Evolutionary conservation across 2,329 filamentous ascomycete genomes (phyloP).

Genomic region (Chrysoporthe cubensis): DNA sequence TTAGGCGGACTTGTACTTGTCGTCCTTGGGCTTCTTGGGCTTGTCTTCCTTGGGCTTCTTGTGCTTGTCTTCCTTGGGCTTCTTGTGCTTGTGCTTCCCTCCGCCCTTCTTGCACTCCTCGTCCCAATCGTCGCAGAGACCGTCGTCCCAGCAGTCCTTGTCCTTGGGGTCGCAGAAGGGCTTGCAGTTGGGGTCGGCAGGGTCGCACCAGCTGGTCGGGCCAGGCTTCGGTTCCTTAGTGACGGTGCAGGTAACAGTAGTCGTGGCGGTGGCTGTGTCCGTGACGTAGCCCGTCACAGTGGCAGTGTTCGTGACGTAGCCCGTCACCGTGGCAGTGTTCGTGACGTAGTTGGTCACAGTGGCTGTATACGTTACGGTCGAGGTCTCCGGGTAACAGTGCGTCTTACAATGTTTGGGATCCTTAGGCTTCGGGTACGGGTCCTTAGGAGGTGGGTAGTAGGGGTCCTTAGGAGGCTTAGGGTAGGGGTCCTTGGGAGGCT

Average conservation of each 20-base stretch:
- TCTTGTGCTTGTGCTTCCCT: neutral
- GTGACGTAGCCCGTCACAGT: neutral
- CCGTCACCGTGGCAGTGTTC: neutral
- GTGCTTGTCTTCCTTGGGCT: neutral
- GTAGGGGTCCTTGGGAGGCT: neutral
- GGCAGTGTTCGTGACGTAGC: neutral
- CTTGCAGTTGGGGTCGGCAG: slow-evolving; percentile 6
- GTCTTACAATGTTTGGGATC: neutral
- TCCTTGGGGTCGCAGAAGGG: slow-evolving; percentile 3
- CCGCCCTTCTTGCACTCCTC: slow-evolving; percentile 11
- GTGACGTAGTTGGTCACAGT: neutral
- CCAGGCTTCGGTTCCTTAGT: neutral
- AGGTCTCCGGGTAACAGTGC: neutral
- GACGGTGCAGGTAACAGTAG: neutral
- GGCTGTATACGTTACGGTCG: no score
- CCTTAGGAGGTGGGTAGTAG: neutral
- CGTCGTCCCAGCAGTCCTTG: slow-evolving; percentile 5
- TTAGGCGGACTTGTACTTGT: neutral
- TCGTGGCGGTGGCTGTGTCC: no score
- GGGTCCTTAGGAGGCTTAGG: neutral
- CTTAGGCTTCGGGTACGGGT: neutral
- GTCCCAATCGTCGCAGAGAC: slow-evolving; percentile 2
- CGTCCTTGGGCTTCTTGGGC: neutral
- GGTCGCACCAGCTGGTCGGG: slow-evolving; percentile 3
- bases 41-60: neutral